These are phyloP conservation scores for Zea mays DNA, from an alignment of 176 grass and related monocot genomes.

Conservation along the genomic window DNA sequence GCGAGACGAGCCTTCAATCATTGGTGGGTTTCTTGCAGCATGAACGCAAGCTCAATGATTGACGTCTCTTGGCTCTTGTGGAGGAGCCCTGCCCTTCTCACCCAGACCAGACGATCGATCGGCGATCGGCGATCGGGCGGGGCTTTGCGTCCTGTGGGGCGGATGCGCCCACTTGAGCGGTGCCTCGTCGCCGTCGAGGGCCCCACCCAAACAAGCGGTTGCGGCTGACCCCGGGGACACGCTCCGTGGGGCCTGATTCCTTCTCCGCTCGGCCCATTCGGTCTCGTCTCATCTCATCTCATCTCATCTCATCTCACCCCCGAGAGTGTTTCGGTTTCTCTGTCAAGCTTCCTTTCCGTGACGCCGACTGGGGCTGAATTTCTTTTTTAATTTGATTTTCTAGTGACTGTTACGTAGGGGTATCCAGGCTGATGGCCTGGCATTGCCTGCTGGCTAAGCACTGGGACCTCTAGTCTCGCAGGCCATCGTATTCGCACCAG, in stretches of 20 bases:
- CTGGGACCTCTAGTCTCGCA: slow-evolving; percentile 11
- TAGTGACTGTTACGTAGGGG: background rate
- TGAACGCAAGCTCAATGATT: slow-evolving; percentile 43
- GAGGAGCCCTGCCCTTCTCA: slow-evolving; percentile 15
- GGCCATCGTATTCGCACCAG: background rate
- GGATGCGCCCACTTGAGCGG: slow-evolving; percentile 33
- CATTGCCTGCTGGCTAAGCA: background rate
- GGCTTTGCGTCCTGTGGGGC: background rate
- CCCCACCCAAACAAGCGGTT: slow-evolving; percentile 37
- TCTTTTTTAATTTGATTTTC: background rate
- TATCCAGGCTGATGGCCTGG: slow-evolving; percentile 10
- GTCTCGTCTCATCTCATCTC: background rate
- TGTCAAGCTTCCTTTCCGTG: slow-evolving; percentile 38
- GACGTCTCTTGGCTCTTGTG: slow-evolving; percentile 34
- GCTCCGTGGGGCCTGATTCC: slow-evolving; percentile 12
- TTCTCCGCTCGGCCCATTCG: background rate
- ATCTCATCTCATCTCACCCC: slow-evolving; percentile 11
- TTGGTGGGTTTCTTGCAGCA: slow-evolving; percentile 40
- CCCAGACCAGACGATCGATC: slow-evolving; percentile 20
- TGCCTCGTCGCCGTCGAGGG: slow-evolving; percentile 49
- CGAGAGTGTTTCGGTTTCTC: slow-evolving; percentile 32
- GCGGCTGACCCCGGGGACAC: slow-evolving; percentile 27
- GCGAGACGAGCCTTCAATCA: slow-evolving; percentile 33
- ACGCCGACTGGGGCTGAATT: background rate
- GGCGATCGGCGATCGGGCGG: background rate